Evolutionary conservation across 371 early-diverging fungal genomes (phyloP), one percentile per base, ranked within the genome.

Genomic region (Mucor circinelloides): DNA sequence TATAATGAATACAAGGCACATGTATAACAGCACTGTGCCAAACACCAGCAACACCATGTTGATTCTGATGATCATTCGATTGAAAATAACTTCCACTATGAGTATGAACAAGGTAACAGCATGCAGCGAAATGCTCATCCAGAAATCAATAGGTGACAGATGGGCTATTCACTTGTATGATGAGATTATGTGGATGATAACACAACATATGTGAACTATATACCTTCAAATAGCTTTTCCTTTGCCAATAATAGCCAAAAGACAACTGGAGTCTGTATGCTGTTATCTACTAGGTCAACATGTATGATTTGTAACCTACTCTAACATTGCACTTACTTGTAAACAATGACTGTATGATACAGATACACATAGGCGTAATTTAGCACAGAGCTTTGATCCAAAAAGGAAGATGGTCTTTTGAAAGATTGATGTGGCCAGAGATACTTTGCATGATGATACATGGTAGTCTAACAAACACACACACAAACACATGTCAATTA

Each of bases 221-320:
- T 71, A 71, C 71, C 67, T 38, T 63, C 57, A 21, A 68, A 63
- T 21, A 68, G 23, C 6, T 58, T 54, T 36, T 57, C 60, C 1
- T 63, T 58, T 19, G 36, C 55, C 62, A 81, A 60, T 55, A 83
- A 46, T 6, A 78, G 60, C 88, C 88, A 87, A 64, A 76, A 87
- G 6, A 87, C 82, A 36, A 87, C 74, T 15, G 88, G 88, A 6
- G 85, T 85, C 23, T 84, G 69, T 30, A 87, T 74, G 30, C 80
- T 59, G 31, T 8, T 19, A 19, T 21, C 21, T 21, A 32, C 25
- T 36, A 38, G 61, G 34, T 19, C 21, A 54, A 28, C 15, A 7
- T 30, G 17, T 27, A 23, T 21, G 6, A 15, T 17, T 17, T 12
- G 21, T 6, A 23, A 2, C 1, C 19, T 21, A 19, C 9, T 21